Evolutionary conservation across 106 monocot species (phyloP).

Genomic region (Phalaenopsis aphrodite): DNA sequence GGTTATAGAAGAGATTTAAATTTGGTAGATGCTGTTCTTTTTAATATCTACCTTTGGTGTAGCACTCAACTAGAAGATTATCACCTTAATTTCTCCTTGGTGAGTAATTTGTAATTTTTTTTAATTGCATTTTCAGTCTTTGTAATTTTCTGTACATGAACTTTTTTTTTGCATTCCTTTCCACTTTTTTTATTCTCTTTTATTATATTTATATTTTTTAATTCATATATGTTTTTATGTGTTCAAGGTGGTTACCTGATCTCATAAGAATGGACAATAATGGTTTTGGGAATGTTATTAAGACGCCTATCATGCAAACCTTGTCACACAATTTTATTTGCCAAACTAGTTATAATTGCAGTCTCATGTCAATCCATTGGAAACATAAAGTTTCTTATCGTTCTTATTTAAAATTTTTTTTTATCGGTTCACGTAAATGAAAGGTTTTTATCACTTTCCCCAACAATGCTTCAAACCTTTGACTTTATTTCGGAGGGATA

Average conservation of each 20-base stretch:
- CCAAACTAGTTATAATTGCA: background rate
- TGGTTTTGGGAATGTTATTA: background rate
- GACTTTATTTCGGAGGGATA: background rate
- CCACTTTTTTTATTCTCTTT: background rate
- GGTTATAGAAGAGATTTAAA: conserved; percentile 25
- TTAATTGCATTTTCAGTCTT: background rate
- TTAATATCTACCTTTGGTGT: conserved; percentile 51
- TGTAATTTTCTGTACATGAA: background rate
- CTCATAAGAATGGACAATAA: background rate
- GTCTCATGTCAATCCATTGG: no score
- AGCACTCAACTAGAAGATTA: conserved; percentile 54
- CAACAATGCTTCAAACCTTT: background rate
- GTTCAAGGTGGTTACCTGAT: background rate
- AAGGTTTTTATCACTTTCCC: background rate
- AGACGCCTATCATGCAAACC: background rate
- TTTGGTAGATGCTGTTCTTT: conserved; percentile 48
- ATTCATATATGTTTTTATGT: background rate
- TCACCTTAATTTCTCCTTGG: conserved; percentile 61
- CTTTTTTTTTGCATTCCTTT: background rate
- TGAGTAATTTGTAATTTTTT: conserved; percentile 10
- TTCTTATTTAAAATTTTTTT: background rate
- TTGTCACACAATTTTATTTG: background rate
- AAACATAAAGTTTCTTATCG: no score
- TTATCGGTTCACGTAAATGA: background rate
- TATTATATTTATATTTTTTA: background rate